These are phyloP conservation scores for Chlorella variabilis DNA, from an alignment of 163 green algal genomes.

Conservation along the genomic window DNA sequence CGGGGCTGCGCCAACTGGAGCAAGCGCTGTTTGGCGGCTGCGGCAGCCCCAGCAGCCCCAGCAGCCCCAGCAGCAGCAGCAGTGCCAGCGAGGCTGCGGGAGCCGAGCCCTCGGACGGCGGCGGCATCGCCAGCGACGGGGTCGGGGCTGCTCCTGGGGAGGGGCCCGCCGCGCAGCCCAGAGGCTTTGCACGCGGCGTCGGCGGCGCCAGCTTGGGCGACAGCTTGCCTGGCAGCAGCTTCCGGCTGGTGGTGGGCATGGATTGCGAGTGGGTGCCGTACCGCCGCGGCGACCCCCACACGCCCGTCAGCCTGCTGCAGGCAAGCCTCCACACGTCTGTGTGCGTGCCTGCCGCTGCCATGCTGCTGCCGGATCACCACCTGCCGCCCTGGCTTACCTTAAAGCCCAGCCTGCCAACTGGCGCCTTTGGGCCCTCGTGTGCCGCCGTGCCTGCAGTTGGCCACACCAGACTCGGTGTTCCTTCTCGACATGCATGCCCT, in stretches of 20 bases:
- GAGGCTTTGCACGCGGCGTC: too few species aligned
- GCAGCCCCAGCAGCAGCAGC: background rate
- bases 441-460: background rate
- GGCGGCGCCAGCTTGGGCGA: too few species aligned
- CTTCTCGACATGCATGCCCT: conserved; percentile 40
- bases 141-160: too few species aligned
- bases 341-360: background rate
- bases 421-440: too few species aligned
- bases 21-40: background rate
- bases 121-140: background rate
- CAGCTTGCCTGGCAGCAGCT: too few species aligned
- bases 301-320: conserved; percentile 40
- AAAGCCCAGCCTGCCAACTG: too few species aligned
- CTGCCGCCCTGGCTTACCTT: too few species aligned
- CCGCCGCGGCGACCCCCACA: conserved; percentile 9
- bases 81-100: background rate
- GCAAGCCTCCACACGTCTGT: too few species aligned
- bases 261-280: conserved; percentile 45
- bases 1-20: background rate
- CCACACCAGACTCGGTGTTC: conserved; percentile 29
- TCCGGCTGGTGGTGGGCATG: conserved; percentile 29
- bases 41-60: background rate
- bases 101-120: background rate
- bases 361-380: background rate
- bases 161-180: too few species aligned